Evolutionary conservation across 768 basidiomycete species (phyloP).

Genomic region (Suillus subaureus): DNA sequence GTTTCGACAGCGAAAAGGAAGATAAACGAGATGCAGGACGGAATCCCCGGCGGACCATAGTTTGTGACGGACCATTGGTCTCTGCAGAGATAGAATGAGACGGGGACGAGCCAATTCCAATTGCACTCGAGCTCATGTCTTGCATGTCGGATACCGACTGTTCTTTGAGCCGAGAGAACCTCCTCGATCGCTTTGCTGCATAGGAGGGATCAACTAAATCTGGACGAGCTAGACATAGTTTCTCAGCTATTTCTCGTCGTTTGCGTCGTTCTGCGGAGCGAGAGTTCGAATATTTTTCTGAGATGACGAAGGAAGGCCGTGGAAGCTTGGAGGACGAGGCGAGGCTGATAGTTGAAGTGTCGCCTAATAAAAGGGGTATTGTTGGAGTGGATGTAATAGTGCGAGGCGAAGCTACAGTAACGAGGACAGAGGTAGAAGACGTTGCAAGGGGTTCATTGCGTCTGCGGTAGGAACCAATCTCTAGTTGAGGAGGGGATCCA

Average conservation of each 20-base stretch:
- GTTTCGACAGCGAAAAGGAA: neutral
- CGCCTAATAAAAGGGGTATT: neutral
- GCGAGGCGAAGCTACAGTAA: neutral
- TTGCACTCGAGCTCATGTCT: neutral
- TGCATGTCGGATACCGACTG: neutral
- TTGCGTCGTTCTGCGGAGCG: constrained; percentile 23
- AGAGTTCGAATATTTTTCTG: neutral
- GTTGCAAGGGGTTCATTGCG: neutral
- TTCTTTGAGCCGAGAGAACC: constrained; percentile 16
- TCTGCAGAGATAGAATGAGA: neutral
- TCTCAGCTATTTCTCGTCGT: constrained; percentile 36
- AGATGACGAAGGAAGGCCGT: neutral
- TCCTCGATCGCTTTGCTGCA: constrained; percentile 26
- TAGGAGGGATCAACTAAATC: constrained; percentile 40
- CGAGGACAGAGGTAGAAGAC: neutral
- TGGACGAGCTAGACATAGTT: constrained; percentile 46
- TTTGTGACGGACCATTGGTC: neutral
- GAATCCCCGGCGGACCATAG: neutral
- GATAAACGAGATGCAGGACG: neutral
- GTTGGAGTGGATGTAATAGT: neutral
- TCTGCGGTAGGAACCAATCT: too few species aligned
- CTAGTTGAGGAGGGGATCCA: neutral
- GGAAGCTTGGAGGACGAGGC: neutral
- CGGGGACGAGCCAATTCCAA: neutral
- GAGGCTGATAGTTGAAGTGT: neutral